A percentile compares a stretch with the other conserved stretches of the same genome.
Evolutionary conservation across 306 rosid species (phyloP).

Genomic region (Ochetophila trinervis): DNA sequence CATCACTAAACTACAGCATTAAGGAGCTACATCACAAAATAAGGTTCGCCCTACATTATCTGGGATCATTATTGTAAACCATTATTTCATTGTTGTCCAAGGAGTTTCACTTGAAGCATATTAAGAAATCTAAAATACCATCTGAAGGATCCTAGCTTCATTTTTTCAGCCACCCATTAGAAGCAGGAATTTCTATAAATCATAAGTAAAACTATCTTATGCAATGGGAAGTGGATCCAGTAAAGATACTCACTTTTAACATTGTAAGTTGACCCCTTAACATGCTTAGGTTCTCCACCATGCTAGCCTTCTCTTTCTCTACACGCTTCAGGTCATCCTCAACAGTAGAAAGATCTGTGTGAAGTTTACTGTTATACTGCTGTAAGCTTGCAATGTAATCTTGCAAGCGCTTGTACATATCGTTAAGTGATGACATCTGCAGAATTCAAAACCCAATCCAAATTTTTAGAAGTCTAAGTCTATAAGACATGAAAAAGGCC

Average conservation of each 20-base stretch:
- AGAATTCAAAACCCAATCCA: slow-evolving; percentile 20
- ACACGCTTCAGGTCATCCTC: slow-evolving; percentile 83
- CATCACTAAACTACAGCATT: not conserved
- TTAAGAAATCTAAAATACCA: too few relatives aligned
- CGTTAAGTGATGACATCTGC: slow-evolving; percentile 88
- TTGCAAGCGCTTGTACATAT: slow-evolving; percentile 89
- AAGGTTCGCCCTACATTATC: too few relatives aligned
- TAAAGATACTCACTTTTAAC: slow-evolving; percentile 60
- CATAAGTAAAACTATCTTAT: not conserved
- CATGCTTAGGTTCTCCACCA: slow-evolving; percentile 71
- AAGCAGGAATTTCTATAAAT: not conserved
- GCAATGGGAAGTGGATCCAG: slow-evolving; percentile 11
- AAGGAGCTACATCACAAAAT: too few relatives aligned
- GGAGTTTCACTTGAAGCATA: too few relatives aligned
- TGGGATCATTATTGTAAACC: too few relatives aligned
- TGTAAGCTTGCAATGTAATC: slow-evolving; percentile 94
- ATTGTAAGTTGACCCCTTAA: slow-evolving; percentile 77
- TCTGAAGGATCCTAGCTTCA: too few relatives aligned
- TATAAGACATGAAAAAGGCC: slow-evolving; percentile 3
- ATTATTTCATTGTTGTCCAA: too few relatives aligned
- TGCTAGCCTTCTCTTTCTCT: slow-evolving; percentile 80
- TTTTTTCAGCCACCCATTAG: too few relatives aligned
- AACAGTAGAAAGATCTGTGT: slow-evolving; percentile 79
- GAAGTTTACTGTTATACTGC: slow-evolving; percentile 92
- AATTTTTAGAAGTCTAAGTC: not conserved